Evolutionary conservation across 1,284 basidiomycete genomes (phyloP).

Genomic region (Tranzscheliella williamsii): DNA sequence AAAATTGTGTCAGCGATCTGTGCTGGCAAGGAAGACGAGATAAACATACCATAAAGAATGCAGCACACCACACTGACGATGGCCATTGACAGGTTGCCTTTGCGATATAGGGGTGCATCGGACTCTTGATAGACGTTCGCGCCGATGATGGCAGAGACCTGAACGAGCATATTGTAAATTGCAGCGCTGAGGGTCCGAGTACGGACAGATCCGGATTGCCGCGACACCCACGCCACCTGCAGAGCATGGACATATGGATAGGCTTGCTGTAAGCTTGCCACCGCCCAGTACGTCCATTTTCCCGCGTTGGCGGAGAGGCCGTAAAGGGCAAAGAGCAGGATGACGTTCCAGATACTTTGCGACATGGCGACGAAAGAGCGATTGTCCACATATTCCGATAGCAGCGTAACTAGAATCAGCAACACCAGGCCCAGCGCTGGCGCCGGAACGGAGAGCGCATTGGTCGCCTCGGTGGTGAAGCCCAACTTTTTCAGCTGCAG

Average conservation of each 20-base stretch:
- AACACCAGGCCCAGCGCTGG: constrained; percentile 37
- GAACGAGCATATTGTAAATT: constrained; percentile 50
- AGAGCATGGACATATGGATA: constrained; percentile 21
- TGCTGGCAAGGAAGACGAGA: background rate
- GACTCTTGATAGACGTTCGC: constrained; percentile 38
- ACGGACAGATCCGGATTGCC: constrained; percentile 36
- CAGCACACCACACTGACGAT: background rate
- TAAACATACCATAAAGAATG: background rate
- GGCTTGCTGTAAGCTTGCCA: background rate
- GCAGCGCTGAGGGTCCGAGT: constrained; percentile 35
- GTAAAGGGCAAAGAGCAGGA: constrained; percentile 17
- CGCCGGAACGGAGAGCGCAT: constrained; percentile 45
- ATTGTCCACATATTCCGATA: constrained; percentile 20
- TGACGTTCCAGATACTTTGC: constrained; percentile 4
- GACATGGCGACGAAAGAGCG: constrained; percentile 11
- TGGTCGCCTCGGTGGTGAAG: constrained; percentile 34
- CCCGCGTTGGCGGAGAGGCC: background rate
- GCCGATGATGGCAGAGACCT: constrained; percentile 30
- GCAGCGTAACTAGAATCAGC: constrained; percentile 21
- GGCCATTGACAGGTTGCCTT: constrained; percentile 12
- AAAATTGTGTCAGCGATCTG: too few species aligned
- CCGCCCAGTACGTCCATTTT: constrained; percentile 1
- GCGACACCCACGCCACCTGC: constrained; percentile 16
- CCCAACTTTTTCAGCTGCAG: constrained; percentile 39
- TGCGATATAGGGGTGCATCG: constrained; percentile 40